Conservation (phyloP, 78 protist genomes). For the Dictyostelium brefeldianum region DNA sequence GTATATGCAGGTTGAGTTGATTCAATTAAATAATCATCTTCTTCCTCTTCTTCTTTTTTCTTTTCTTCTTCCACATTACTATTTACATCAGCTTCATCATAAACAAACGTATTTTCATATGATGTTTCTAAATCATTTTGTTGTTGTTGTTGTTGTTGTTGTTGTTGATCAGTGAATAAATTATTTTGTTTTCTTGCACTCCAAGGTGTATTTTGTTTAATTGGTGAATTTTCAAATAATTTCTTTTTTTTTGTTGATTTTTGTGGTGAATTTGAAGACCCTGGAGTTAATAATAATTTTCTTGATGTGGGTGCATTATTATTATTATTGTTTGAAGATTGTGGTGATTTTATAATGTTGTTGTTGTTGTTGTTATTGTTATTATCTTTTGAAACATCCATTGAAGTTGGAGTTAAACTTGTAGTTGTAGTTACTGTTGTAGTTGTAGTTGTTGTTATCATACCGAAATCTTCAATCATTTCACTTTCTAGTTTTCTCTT, state of each 20-base stretch:
- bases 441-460: background rate
- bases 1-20: background rate
- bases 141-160: constrained; percentile 3
- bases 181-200: background rate
- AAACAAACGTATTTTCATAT: background rate
- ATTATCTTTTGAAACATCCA: background rate
- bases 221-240: background rate
- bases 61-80: background rate
- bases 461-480: background rate
- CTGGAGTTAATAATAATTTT: background rate
- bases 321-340: background rate
- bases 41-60: background rate
- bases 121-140: background rate
- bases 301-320: background rate
- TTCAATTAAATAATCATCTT: constrained; percentile 17
- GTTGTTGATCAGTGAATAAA: background rate
- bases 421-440: background rate
- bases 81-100: background rate
- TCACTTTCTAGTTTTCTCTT: constrained; percentile 19
- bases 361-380: no score
- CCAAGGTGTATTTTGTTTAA: background rate
- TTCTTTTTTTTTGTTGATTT: constrained; percentile 21
- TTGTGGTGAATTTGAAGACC: background rate
- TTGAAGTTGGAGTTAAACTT: background rate
- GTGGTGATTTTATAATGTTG: background rate